Base-by-base conservation (phyloP, 2,329 filamentous ascomycete species). In the Nemania sp. region DNA sequence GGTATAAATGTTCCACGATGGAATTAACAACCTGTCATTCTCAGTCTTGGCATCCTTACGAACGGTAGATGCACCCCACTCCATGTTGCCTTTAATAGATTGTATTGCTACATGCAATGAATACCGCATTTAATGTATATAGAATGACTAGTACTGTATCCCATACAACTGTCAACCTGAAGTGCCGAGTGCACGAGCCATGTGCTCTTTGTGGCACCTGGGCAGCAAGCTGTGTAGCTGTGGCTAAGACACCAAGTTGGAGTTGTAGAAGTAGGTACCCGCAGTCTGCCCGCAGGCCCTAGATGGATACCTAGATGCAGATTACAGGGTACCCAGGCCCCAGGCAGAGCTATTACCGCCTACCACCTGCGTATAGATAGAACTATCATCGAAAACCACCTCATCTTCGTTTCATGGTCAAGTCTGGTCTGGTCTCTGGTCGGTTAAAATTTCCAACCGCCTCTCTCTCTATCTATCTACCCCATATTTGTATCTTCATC, bases 11-110 rank as follows among this genome's bases (percentile, higher is more conserved):
- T 57, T 49, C 15, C 66, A 62, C 47, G 27, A 47, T 53, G 27
- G 45, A 35, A 58, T 69, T 70, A 74, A 75, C 73, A 75, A 71
- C 63, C 73, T 76, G 74, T 75, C 74, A 75, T 74, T 73, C 71
- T 72, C 67, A 72, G 70, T 64, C 73, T 73, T 71, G 71, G 70
- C 70, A 52, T 57, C 64, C 58, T 41, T 60, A 11, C 45, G 62
- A 29, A 5, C 3, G 45, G 18, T 11, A 47, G 18, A 24, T n/a
- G 38, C 52, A 41, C 15, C 45, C 53, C 52, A 43, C 18, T 35
- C 59, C 56, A 47, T 22, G 22, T n/a, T 27, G 10, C 45, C 10
- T 52, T n/a, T 20, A 32, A n/a, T n/a, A n/a, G n/a, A n/a, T n/a
- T n/a, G n/a, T n/a, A n/a, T n/a, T n/a, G n/a, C n/a, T n/a, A n/a